Base-by-base conservation (phyloP, 768 basidiomycete genomes). In the Clavaria fumosa region DNA sequence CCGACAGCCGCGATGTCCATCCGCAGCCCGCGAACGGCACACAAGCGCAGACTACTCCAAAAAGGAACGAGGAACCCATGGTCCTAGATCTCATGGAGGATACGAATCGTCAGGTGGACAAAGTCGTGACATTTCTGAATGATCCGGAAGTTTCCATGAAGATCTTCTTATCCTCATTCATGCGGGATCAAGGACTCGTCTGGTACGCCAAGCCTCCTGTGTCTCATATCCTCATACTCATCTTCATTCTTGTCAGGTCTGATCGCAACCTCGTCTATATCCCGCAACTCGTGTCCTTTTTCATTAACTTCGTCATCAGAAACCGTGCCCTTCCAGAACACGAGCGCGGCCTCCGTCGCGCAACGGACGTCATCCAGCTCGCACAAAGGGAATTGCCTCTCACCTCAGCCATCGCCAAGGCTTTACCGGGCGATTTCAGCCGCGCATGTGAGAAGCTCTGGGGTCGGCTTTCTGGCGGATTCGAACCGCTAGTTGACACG, bases 131-230 rank as follows among this genome's bases (percentile, higher is more conserved):
- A 3, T 86, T 86, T 52, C 55, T 86, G 41, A 55, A 64, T 26
- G 63, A 80, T 39, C 78, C 83, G 0, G 78, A 73, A 45, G 53
- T 51, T 6, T 54, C 61, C 21, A 55, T 77, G 37, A 70, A 62
- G 39, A 62, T 81, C 14, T 86, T 83, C 54, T 59, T 86, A 42
- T 78, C 79, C 0, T 78, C 78, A 4, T 68, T 72, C 46, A 76
- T 74, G 57, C 63, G 70, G 23, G 67, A 72, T 38, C 70, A 72
- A 40, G 83, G 83, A 18, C 62, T 80, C 33, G 65, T 74, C 38
- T 83, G 76, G 81, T 80, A 42, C n/a, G 64, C 49, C 6, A 35
- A 5, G 12, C 43, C 20, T 23, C 37, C 32, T 33, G 5, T 21
- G 27, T 35, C 38, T 38, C 17, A 14, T 4, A n/a, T 34, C 39